A percentile compares a stretch with the other conserved stretches of the same genome.
phyloP scores from a whole-genome alignment of 202 grass and related monocot species.

The Panicum virgatum region DNA sequence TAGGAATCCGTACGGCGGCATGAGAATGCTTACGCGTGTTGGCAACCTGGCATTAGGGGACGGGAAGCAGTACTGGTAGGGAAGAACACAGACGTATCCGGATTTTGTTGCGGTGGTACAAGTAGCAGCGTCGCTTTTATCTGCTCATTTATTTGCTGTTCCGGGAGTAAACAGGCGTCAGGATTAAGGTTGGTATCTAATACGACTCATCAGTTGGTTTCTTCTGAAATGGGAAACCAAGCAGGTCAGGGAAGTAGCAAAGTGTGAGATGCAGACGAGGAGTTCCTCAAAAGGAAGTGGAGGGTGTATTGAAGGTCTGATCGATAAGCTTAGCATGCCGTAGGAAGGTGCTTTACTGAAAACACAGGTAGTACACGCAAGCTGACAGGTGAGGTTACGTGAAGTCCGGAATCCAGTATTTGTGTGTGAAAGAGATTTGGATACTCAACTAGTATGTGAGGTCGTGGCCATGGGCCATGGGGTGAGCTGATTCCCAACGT shows the following conservation, averaged over 20 bases:
- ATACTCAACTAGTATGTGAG: neutral
- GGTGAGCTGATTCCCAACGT: neutral
- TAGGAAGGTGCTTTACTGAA: too few species aligned
- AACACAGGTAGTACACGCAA: too few species aligned
- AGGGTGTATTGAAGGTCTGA: too few species aligned
- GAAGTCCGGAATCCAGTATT: too few species aligned
- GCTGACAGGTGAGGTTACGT: too few species aligned
- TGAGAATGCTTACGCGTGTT: neutral
- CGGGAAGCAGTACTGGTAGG: neutral
- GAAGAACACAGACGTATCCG: neutral
- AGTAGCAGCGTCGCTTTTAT: neutral
- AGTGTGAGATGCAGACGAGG: neutral
- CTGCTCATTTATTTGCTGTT: neutral
- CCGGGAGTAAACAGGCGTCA: conserved; percentile 16
- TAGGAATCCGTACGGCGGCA: conserved; percentile 20
- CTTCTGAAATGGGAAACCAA: neutral
- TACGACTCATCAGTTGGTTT: neutral
- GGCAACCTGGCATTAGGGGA: neutral
- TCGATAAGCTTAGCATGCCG: too few species aligned
- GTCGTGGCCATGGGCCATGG: too few species aligned
- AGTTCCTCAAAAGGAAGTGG: neutral
- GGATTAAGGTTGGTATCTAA: conserved; percentile 2
- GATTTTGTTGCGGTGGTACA: neutral
- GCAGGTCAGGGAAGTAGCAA: too few species aligned
- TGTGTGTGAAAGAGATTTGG: neutral